Conservation (phyloP, 345 rosid species). For the Eucalyptus fibrosa region DNA sequence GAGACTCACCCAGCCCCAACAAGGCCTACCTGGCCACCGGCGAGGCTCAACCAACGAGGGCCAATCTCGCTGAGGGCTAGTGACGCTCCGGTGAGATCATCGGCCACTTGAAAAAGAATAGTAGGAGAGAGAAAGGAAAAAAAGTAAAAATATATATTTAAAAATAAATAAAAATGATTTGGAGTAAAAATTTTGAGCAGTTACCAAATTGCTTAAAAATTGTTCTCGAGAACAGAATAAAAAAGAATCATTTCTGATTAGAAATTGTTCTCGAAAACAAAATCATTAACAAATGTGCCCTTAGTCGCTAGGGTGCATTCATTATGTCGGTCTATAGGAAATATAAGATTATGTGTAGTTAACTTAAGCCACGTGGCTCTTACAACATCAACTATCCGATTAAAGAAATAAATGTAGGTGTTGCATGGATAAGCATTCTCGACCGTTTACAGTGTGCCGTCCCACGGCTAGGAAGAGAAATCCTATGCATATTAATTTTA, state of each 20-base stretch:
- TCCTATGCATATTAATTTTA: too few species aligned
- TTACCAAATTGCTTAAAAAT: too few species aligned
- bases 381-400: neutral
- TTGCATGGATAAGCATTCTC: neutral
- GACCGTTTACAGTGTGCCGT: neutral
- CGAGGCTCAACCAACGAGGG: fast-evolving
- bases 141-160: too few species aligned
- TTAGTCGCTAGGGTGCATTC: too few species aligned
- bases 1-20: fast-evolving
- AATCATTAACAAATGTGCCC: fast-evolving
- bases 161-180: too few species aligned
- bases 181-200: fast-evolving
- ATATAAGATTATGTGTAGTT: neutral
- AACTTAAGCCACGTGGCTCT: neutral
- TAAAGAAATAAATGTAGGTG: neutral
- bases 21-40: fast-evolving
- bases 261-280: fast-evolving
- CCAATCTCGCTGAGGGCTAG: too few species aligned
- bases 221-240: fast-evolving
- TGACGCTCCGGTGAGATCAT: fast-evolving
- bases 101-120: too few species aligned
- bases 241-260: fast-evolving
- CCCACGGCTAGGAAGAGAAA: too few species aligned
- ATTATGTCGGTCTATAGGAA: too few species aligned
- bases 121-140: too few species aligned